Evolutionary conservation across 345 rosid species (phyloP), one percentile per base, ranked within the genome.

Genomic region (thale cress (Arabidopsis thaliana)): DNA sequence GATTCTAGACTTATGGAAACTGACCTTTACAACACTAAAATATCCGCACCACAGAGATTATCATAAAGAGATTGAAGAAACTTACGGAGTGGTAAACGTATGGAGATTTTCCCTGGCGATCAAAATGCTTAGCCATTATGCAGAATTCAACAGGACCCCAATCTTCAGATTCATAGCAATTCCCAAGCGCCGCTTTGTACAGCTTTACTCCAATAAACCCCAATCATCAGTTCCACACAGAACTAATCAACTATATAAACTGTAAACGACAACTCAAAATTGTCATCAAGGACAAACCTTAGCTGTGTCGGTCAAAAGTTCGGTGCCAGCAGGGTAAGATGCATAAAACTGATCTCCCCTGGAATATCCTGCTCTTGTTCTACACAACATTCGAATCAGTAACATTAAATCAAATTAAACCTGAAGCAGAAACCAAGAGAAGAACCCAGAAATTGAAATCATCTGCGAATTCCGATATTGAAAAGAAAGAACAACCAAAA

Each of bases 251-350:
- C 3, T 49, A 5, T 38, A 45, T 49, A 2, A 81, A 68, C 33
- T 7, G 22, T 22, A 32, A 46, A 24, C 28, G 14, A 73, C 6
- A 22, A 59, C 6, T n/a, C 34, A 49, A n/a, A 65, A 16, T 16
- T 28, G 22, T 65, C 60, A 60, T 59, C 33, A 9, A 37, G 76
- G 49, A 59, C 8, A 30, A 38, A 90, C 93, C 90, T 92, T 92
- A 6, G 87, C 74, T 24, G 96, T 79, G 79, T 95, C 97, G 0
- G 93, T 85, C 45, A 92, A 74, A 77, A 95, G 88, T 78, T 92
- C 99, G 5, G 97, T 95, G 44, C 99, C 99, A 50, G 93, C 90
- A 2, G 97, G 99, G 67, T 90, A 95, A 16, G 99, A 83, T 25
- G 90, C 97, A 81, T 83, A 94, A 67, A 86, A 92, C 84, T 94